Evolutionary conservation across 164 flowering plant genomes (phyloP).

Genomic region (Sextonia rubra): DNA sequence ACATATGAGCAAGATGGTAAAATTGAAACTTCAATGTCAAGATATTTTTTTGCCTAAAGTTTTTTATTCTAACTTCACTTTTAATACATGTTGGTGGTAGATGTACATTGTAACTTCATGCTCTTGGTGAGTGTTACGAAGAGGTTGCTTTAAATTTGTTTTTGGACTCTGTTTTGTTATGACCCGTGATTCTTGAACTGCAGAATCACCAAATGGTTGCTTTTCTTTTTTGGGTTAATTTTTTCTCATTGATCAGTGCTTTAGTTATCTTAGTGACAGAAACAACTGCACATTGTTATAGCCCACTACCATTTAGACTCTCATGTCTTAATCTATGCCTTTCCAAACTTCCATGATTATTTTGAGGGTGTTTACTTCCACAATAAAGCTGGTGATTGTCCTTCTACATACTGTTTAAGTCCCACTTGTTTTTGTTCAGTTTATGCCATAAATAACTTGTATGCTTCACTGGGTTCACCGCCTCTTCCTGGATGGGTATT

Average conservation of each 20-base stretch:
- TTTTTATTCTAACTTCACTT: too few relatives aligned
- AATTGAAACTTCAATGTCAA: background rate
- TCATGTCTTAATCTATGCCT: background rate
- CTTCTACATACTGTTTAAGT: constrained; percentile 4
- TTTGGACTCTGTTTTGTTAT: background rate
- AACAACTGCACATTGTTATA: too few relatives aligned
- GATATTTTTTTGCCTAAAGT: background rate
- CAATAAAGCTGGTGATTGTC: background rate
- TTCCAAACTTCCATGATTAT: background rate
- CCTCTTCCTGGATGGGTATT: constrained; percentile 64
- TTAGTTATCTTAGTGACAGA: background rate
- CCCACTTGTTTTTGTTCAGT: constrained; percentile 31
- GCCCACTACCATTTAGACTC: background rate
- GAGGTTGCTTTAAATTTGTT: background rate
- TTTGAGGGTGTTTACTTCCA: background rate
- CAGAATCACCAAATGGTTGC: background rate
- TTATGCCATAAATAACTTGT: constrained; percentile 62
- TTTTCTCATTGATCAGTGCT: background rate
- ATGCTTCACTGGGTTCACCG: constrained; percentile 53
- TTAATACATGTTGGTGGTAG: background rate
- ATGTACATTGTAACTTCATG: background rate
- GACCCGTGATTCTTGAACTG: background rate
- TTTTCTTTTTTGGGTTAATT: background rate
- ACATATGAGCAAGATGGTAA: constrained; percentile 24
- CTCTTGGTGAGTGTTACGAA: background rate